Evolutionary conservation across 331 rosid species (phyloP), one percentile per base, ranked within the genome.

Genomic region (Prunus yedoensis): DNA sequence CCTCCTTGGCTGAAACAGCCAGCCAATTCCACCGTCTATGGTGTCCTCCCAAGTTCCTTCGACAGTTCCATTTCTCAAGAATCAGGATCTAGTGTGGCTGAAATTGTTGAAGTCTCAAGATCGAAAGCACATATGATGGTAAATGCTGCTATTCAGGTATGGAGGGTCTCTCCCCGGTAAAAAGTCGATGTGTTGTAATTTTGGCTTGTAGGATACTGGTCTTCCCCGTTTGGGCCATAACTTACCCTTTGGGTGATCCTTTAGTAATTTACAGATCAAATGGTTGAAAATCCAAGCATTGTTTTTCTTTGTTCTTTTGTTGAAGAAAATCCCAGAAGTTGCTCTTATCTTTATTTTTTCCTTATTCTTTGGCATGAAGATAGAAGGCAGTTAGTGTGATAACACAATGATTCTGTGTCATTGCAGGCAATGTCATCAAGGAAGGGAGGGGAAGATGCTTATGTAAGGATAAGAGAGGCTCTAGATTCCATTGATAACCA

Each of bases 111-210:
- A 59, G 92, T 84, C 57, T 92, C 90, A 49, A 88, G 80, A 74
- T 62, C 74, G 56, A 87, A 84, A 80, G 93, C 93, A 41, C 88
- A 84, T 63, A 75, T 81, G 58, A 87, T 90, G 93, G 90, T 92
- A 69, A 88, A 80, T 78, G 88, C 91, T 62, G 97, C 96, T 69
- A 77, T 87, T 84, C 88, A 90, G 97, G 96, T 92, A 87, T 66
- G 74, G 25, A 66, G 50, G 45, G 62, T 65, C 65, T 73, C 66
- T 35, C 10, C 10, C 30, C 1, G 1, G 23, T 8, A 25, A 20
- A 49, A 68, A 6, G 52, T 28, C 32, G 51, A 61, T 18, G 32
- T 18, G 49, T 30, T 65, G 16, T 49, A 51, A 60, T 25, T 50
- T 53, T 51, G 68, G 43, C 23, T 66, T 51, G 45, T 53, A 67